These are phyloP conservation scores for Plectranthus barbatus DNA, from an alignment of 257 asterid species.

Conservation along the genomic window DNA sequence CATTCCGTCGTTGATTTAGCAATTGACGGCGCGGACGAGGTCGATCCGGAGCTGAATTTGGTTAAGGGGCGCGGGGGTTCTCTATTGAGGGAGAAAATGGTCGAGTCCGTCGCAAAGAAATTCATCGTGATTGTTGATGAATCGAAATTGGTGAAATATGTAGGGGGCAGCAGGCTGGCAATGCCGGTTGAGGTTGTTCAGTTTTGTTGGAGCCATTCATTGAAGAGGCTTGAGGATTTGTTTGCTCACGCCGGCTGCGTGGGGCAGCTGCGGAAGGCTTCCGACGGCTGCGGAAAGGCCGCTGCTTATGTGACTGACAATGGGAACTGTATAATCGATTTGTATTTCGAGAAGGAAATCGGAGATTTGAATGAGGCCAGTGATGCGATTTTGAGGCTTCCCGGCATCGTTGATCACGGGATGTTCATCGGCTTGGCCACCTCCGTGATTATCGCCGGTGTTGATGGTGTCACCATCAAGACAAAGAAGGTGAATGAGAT, in stretches of 20 bases:
- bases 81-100: slow-evolving; percentile 51
- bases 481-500: slow-evolving; percentile 33
- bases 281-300: slow-evolving; percentile 14
- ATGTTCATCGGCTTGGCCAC: slow-evolving; percentile 58
- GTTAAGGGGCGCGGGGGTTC: slow-evolving; percentile 70
- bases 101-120: slow-evolving; percentile 45
- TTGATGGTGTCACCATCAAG: slow-evolving; percentile 41
- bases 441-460: slow-evolving; percentile 51
- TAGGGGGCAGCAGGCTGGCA: slow-evolving; percentile 60
- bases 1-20: no score
- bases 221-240: slow-evolving; percentile 38
- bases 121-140: slow-evolving; percentile 61
- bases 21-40: no score
- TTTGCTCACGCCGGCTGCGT: slow-evolving; percentile 45
- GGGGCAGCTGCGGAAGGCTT: slow-evolving; percentile 34
- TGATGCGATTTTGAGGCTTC: slow-evolving; percentile 60
- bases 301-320: slow-evolving; percentile 55
- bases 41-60: slow-evolving; percentile 43
- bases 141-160: slow-evolving; percentile 41
- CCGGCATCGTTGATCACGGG: slow-evolving; percentile 62
- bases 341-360: slow-evolving; percentile 52
- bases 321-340: slow-evolving; percentile 48
- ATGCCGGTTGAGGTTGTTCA: slow-evolving; percentile 71
- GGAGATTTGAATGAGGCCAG: slow-evolving; percentile 52
- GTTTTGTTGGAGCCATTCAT: slow-evolving; percentile 52